These are phyloP conservation scores for Colletotrichum sp. DNA, from an alignment of 2,329 filamentous ascomycete genomes.

Conservation along the genomic window DNA sequence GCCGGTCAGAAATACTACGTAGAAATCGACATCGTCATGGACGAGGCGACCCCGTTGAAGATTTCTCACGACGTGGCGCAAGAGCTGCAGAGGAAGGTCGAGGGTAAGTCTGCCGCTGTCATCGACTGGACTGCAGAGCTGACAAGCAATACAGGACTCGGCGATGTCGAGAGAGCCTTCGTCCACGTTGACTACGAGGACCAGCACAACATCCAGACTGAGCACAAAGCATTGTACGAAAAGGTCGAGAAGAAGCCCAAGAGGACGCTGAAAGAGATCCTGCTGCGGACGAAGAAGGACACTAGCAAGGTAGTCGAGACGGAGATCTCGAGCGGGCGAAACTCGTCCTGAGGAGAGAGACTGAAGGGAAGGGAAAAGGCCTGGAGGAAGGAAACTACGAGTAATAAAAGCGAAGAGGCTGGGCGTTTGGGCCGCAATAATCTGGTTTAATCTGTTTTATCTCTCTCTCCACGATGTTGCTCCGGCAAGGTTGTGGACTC, in stretches of 20 bases:
- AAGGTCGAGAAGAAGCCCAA: slow-evolving; percentile 33
- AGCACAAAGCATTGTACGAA: slow-evolving; percentile 47
- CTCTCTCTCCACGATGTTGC: not conserved
- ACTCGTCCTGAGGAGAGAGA: not conserved
- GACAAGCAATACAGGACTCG: slow-evolving; percentile 27
- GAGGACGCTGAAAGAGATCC: slow-evolving; percentile 37
- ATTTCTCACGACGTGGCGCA: slow-evolving; percentile 67
- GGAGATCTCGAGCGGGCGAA: not conserved
- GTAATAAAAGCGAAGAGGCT: not conserved
- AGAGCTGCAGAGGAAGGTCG: slow-evolving; percentile 64
- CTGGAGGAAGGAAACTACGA: not conserved
- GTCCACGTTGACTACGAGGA: slow-evolving; percentile 52
- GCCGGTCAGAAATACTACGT: slow-evolving; percentile 67
- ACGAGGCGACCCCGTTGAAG: slow-evolving; percentile 57
- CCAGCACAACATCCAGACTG: slow-evolving; percentile 42
- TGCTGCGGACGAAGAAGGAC: slow-evolving; percentile 25
- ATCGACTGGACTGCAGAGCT: no score
- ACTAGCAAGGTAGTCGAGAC: slow-evolving; percentile 4
- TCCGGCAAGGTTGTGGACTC: not conserved
- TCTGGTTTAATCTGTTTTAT: not conserved
- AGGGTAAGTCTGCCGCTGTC: slow-evolving; percentile 42
- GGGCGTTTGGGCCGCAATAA: not conserved
- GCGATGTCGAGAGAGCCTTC: slow-evolving; percentile 48
- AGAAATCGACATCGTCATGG: slow-evolving; percentile 67
- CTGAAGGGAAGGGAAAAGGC: not conserved